Conservation (phyloP, 495 filamentous ascomycete species). For the Podospora tetraspora region DNA sequence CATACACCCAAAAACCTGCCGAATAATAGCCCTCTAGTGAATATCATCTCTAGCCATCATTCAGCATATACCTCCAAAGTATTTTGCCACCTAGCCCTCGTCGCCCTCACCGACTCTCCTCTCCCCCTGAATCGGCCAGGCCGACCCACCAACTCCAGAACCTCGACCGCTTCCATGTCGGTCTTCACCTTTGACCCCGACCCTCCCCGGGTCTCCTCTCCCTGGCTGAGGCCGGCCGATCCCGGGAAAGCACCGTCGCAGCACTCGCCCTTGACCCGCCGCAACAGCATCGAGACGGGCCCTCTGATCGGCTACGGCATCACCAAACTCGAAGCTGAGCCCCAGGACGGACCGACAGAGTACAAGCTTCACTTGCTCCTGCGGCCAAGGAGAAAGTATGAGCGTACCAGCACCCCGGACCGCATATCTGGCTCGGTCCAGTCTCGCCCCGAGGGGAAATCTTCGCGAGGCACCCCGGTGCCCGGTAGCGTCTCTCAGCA, state of each 20-base stretch:
- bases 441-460: conserved; percentile 55
- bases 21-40: conserved; percentile 18
- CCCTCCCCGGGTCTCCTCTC: conserved; percentile 80
- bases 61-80: not conserved
- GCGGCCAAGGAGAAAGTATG: conserved; percentile 68
- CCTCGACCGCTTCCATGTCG: conserved; percentile 57
- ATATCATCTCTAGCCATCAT: not conserved
- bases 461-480: conserved; percentile 30
- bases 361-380: conserved; percentile 95
- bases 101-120: not conserved
- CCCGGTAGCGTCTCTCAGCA: conserved; percentile 41
- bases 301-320: conserved; percentile 66
- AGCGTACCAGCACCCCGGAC: conserved; percentile 46
- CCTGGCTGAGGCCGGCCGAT: conserved; percentile 63
- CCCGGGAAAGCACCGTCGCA: conserved; percentile 25
- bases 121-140: not conserved
- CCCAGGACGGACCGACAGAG: conserved; percentile 89
- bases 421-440: conserved; percentile 50
- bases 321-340: conserved; percentile 78
- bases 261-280: conserved; percentile 27
- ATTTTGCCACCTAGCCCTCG: not conserved
- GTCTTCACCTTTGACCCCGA: conserved; percentile 94
- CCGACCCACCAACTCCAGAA: not conserved
- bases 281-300: conserved; percentile 37
- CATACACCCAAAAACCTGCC: conserved; percentile 20